Percentiles rank a stretch among this genome's conserved stretches.
Evolutionary conservation across 1,139 yeast species (phyloP).

Genomic region (Candida pseudoviswanathii): DNA sequence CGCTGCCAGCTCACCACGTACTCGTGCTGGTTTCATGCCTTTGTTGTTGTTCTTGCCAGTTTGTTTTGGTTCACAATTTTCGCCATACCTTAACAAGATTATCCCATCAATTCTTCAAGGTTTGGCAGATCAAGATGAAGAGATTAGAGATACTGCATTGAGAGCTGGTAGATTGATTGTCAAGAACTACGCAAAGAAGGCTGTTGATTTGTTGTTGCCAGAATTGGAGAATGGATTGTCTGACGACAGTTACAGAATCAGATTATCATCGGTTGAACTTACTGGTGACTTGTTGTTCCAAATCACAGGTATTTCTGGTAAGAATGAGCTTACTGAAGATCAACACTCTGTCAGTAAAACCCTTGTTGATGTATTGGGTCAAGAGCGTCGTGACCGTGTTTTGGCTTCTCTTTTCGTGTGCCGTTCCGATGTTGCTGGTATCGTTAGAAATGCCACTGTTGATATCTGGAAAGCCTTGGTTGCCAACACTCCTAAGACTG

Average conservation of each 20-base stretch:
- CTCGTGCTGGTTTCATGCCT: conserved; percentile 93
- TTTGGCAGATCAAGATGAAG: conserved; percentile 86
- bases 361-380: conserved; percentile 79
- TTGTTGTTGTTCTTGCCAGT: conserved; percentile 87
- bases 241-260: conserved; percentile 81
- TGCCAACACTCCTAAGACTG: conserved; percentile 94
- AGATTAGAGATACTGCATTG: conserved; percentile 84
- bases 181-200: conserved; percentile 87
- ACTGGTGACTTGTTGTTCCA: conserved; percentile 97
- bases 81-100: conserved; percentile 82
- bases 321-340: conserved; percentile 66
- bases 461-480: conserved; percentile 98
- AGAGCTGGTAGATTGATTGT: conserved; percentile 94
- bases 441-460: conserved; percentile 88
- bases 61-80: conserved; percentile 89
- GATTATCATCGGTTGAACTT: conserved; percentile 91
- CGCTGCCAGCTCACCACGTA: conserved; percentile 67
- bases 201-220: conserved; percentile 90
- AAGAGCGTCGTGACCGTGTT: conserved; percentile 84
- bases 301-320: conserved; percentile 85
- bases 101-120: conserved; percentile 92
- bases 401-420: conserved; percentile 85
- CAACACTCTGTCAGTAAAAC: conserved; percentile 66
- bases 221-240: conserved; percentile 90
- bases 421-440: conserved; percentile 87